Evolutionary conservation across 2,329 filamentous ascomycete species (phyloP), one percentile per base, ranked within the genome.

Genomic region (Penicillium sp.): DNA sequence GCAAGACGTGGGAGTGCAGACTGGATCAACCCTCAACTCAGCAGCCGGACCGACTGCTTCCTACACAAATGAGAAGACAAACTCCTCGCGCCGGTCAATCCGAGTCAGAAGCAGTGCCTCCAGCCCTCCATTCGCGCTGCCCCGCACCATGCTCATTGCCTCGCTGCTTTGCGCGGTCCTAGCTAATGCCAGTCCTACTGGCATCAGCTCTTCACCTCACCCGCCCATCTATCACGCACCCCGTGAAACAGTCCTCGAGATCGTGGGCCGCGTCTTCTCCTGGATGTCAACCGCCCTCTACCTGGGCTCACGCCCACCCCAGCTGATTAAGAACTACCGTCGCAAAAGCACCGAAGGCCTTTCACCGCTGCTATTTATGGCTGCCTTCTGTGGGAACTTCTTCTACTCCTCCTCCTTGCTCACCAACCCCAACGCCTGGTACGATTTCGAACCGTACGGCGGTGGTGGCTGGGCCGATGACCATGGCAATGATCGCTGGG

Each of bases 351-450:
- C 86, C 10, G 78, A 85, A 1, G 86, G 86, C 3, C 80, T 89
- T 8, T 84, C 81, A 0, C 84, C 85, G 0, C 72, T 83, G 0
- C 79, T 89, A 45, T 89, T 89, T 73, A 75, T 82, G 34, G 86
- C 86, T 5, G 86, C 86, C 3, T 89, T 89, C 67, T 82, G 82
- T 63, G 86, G 86, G 2, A 89, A 89, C 64, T 72, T 87, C 37
- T 88, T 87, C 75, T 89, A 89, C 74, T 86, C 83, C 9, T 71
- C 76, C 24, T 87, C 85, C 0, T 73, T 89, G 3, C 69, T 86
- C 29, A 81, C 84, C 2, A 88, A 88, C 65, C 86, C 86, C 2
- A 82, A 81, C 57, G 85, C 82, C 7, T 88, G 86, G 86, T 70
- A 69, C 45, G 77, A 83, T 59, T 84, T 81, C 50, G 74, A 75